A percentile compares a stretch with the other conserved stretches of the same genome.
Evolutionary conservation across 192 early-diverging fungal species (phyloP).

Genomic region (Entophlyctis helioformis): DNA sequence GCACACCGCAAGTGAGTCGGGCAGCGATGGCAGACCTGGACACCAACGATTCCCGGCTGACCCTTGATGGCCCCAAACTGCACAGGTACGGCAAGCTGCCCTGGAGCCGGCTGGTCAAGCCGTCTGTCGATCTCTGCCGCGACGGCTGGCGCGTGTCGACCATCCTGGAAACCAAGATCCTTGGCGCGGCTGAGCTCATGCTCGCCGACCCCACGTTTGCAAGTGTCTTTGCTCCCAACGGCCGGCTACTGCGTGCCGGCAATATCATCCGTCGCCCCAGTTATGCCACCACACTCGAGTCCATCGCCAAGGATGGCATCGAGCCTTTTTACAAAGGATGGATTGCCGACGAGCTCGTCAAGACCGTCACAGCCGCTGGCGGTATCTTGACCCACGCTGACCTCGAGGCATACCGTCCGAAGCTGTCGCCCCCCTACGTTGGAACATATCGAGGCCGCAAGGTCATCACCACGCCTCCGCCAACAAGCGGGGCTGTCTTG

Average conservation of each 20-base stretch:
- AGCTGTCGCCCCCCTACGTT: slow-evolving; percentile 44
- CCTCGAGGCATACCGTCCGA: slow-evolving; percentile 50
- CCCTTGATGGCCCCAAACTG: too few species aligned
- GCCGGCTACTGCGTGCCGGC: slow-evolving; percentile 51
- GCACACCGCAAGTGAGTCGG: slow-evolving; percentile 70
- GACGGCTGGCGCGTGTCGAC: slow-evolving; percentile 57
- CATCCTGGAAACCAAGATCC: slow-evolving; percentile 23
- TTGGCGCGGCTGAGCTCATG: background rate
- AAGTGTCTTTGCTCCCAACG: slow-evolving; percentile 58
- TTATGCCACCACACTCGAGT: slow-evolving; percentile 16
- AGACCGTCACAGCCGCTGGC: slow-evolving; percentile 43
- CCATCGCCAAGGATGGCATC: slow-evolving; percentile 21
- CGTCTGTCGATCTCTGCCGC: slow-evolving; percentile 60
- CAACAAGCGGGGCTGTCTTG: slow-evolving; percentile 72
- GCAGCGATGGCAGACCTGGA: too few species aligned
- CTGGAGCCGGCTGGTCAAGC: slow-evolving; percentile 69
- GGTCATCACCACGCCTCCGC: slow-evolving; percentile 56
- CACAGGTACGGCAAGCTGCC: slow-evolving; percentile 62
- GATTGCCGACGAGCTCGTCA: slow-evolving; percentile 57
- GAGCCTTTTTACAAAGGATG: slow-evolving; percentile 32
- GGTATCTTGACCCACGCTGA: slow-evolving; percentile 73
- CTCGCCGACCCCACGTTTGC: slow-evolving; percentile 11
- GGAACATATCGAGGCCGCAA: slow-evolving; percentile 70
- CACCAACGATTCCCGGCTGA: too few species aligned
- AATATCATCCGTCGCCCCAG: slow-evolving; percentile 29